Conservation (phyloP, 1,284 basidiomycete genomes). For the Schizopora paradoxa region DNA sequence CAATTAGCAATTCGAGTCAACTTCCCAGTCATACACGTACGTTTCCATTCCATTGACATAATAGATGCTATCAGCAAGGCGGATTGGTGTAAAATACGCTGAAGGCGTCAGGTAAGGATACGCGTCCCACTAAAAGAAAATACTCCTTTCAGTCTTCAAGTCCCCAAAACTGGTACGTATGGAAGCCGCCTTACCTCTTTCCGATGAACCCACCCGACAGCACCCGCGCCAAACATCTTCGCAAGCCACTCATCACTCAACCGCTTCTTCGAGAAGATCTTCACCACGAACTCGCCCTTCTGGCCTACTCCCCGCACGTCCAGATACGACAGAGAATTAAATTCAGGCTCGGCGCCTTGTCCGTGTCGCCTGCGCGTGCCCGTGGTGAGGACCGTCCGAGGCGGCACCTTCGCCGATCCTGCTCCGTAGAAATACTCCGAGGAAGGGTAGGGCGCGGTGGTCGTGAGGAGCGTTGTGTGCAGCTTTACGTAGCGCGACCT, state of each 20-base stretch:
- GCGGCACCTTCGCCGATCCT: conserved; percentile 45
- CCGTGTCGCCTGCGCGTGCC: conserved; percentile 47
- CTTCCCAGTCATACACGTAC: conserved; percentile 36
- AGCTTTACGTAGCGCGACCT: conserved; percentile 69
- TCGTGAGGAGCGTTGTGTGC: conserved; percentile 86
- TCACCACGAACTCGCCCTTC: conserved; percentile 64
- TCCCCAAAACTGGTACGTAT: too few species aligned
- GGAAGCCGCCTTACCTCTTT: conserved; percentile 57
- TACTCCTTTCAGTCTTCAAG: background rate
- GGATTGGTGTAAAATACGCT: conserved; percentile 65
- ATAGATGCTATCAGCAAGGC: conserved; percentile 72
- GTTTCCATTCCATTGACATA: conserved; percentile 90
- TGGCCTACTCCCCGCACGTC: conserved; percentile 40
- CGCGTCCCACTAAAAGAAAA: conserved; percentile 59
- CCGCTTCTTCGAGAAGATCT: conserved; percentile 76
- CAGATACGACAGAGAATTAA: conserved; percentile 89
- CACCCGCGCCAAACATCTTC: conserved; percentile 54
- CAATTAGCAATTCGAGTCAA: too few species aligned
- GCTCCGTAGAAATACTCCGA: conserved; percentile 69
- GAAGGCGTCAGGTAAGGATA: conserved; percentile 72
- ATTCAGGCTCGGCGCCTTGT: conserved; percentile 63
- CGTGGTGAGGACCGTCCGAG: conserved; percentile 76
- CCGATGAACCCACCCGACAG: conserved; percentile 78
- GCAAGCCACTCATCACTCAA: conserved; percentile 68
- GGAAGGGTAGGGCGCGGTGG: conserved; percentile 57